Base-by-base conservation (phyloP, 768 basidiomycete species). In the Tricholoma furcatifolium region DNA sequence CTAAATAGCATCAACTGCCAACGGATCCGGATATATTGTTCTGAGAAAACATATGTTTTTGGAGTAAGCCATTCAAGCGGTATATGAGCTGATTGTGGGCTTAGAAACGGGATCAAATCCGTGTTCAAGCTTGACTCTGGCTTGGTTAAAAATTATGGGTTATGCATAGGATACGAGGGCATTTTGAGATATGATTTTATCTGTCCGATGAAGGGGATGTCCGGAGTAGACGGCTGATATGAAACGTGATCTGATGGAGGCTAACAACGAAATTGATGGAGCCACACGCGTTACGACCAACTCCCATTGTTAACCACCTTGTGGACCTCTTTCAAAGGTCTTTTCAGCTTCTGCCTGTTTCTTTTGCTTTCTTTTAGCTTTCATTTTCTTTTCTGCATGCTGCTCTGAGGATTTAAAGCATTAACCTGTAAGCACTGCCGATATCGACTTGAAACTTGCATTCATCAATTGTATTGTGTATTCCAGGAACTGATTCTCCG, bases 401-500 rank as follows among this genome's bases (percentile, higher is more conserved):
- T 44, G 38, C 20, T 40, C 27, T 57, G 58, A 52, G 44, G 23
- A 24, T 55, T 10, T n/a, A 36, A 14, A 6, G 49, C 15, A 6
- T 39, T 36, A 6, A 21, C 49, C 31, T 34, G 43, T 49, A 34
- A 20, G 56, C 51, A 23, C 36, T 27, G 8, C 17, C 27, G 21
- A 15, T 18, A 32, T 10, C 41, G 6, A 17, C 36, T 46, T 52
- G 50, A 56, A 56, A 52, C 56, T 12, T 43, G 30, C 17, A 54
- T 18, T 45, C 49, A 58, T 60, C 54, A 57, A 43, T 36, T 23
- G 23, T 45, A 36, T 30, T 47, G 43, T 42, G 40, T 38, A 31
- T 36, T 47, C 50, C 51, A 60, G 57, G 54, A 42, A 53, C 43
- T 60, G 57, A 57, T 60, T 27, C 40, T 50, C 41, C 43, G 32